These are phyloP conservation scores for Metarhizium humberi DNA, from an alignment of 2,329 filamentous ascomycete genomes.

Conservation along the genomic window DNA sequence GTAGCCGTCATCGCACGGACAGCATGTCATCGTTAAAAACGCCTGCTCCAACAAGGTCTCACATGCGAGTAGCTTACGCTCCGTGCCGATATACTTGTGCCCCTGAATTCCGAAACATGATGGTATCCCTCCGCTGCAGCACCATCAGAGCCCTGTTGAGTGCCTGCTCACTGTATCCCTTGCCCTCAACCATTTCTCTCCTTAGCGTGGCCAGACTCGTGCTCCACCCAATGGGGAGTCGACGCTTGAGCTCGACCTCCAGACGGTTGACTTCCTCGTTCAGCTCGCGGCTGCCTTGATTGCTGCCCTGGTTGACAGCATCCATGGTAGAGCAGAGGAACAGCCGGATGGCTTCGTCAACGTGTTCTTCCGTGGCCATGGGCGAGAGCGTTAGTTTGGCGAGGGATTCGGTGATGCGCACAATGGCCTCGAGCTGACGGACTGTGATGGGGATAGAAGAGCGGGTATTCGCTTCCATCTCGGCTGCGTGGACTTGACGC, in stretches of 20 bases:
- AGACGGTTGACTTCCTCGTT: constrained; percentile 83
- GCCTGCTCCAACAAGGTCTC: background rate
- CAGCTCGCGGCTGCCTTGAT: constrained; percentile 74
- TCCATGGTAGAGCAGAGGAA: constrained; percentile 98
- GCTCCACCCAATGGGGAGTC: constrained; percentile 91
- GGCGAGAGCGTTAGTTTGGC: constrained; percentile 84
- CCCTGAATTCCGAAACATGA: constrained; percentile 71
- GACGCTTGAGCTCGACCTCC: constrained; percentile 78
- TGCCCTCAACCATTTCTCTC: constrained; percentile 84
- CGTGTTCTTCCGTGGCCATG: constrained; percentile 80
- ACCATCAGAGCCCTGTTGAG: constrained; percentile 79
- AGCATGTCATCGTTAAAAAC: background rate
- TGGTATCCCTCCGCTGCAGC: constrained; percentile 77
- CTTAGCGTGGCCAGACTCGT: constrained; percentile 80
- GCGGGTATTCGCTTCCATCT: constrained; percentile 80
- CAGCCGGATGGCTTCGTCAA: constrained; percentile 93
- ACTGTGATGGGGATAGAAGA: constrained; percentile 96
- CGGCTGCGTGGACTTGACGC: constrained; percentile 83
- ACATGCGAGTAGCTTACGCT: constrained; percentile 31
- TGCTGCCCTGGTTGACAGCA: constrained; percentile 82
- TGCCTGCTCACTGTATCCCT: constrained; percentile 80
- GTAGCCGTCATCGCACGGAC: background rate
- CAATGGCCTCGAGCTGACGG: constrained; percentile 91
- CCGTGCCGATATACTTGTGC: constrained; percentile 67
- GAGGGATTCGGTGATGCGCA: constrained; percentile 92